A percentile compares a stretch with the other conserved stretches of the same genome.
Conservation (phyloP, 768 basidiomycete species). For the Sporobolomyces pararoseus region DNA sequence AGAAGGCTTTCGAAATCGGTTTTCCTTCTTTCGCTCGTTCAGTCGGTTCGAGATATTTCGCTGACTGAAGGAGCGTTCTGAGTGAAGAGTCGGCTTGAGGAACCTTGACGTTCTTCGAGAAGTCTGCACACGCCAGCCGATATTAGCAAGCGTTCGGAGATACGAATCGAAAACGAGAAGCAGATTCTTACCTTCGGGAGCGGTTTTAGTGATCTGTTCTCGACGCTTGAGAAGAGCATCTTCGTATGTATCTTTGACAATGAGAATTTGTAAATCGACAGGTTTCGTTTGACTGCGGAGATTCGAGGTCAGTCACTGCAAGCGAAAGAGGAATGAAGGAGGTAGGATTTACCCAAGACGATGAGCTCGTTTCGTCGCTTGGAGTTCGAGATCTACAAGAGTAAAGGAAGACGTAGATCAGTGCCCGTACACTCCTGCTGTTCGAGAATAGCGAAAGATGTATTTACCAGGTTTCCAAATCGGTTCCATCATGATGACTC, state of each 20-base stretch:
- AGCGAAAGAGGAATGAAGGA: background rate
- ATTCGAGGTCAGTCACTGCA: background rate
- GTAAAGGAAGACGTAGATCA: no score
- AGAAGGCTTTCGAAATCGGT: background rate
- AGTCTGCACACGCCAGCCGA: constrained; percentile 26
- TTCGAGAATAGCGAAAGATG: no score
- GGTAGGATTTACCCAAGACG: constrained; percentile 27
- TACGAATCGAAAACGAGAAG: background rate
- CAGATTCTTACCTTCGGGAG: constrained; percentile 6
- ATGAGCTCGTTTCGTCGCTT: constrained; percentile 38
- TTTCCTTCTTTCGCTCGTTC: background rate
- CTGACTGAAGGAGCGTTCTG: constrained; percentile 12
- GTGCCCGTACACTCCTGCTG: no score
- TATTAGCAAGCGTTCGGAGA: no score
- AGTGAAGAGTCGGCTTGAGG: constrained; percentile 33
- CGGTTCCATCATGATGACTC: constrained; percentile 35
- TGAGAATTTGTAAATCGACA: constrained; percentile 29
- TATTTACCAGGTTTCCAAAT: constrained; percentile 35
- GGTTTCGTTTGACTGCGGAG: constrained; percentile 19
- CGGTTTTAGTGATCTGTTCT: constrained; percentile 6
- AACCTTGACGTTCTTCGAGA: constrained; percentile 26
- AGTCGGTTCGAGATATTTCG: constrained; percentile 32
- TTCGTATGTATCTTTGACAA: constrained; percentile 34
- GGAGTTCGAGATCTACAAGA: constrained; percentile 35
- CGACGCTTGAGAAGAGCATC: constrained; percentile 27